A percentile compares a stretch with the other conserved stretches of the same genome.
These are phyloP conservation scores for Yarrowia porcina DNA, from an alignment of 805 yeast species.

Conservation along the genomic window DNA sequence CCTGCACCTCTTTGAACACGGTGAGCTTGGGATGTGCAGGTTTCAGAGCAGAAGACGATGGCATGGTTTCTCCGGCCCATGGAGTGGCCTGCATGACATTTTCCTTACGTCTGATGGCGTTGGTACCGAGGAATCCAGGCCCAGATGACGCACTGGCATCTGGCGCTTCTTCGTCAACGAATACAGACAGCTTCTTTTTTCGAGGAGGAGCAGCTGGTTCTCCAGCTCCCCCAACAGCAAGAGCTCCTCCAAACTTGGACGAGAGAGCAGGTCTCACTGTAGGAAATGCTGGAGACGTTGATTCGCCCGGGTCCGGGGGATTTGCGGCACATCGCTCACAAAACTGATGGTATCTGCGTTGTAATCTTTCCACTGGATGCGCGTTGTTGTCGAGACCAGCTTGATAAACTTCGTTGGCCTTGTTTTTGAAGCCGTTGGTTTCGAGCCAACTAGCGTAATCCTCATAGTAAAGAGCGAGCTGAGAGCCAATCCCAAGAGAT, in stretches of 20 bases:
- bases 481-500: slow-evolving; percentile 65
- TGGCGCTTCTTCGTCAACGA: slow-evolving; percentile 39
- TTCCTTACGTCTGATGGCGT: slow-evolving; percentile 57
- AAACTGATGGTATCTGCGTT: slow-evolving; percentile 47
- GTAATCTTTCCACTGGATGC: slow-evolving; percentile 55
- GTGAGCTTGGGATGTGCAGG: slow-evolving; percentile 12
- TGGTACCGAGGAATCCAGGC: slow-evolving; percentile 51
- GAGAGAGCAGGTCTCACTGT: slow-evolving; percentile 39
- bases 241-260: slow-evolving; percentile 40
- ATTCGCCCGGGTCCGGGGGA: slow-evolving; percentile 34
- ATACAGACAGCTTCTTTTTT: slow-evolving; percentile 43
- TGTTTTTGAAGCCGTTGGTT: slow-evolving; percentile 43
- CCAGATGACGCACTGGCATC: slow-evolving; percentile 29
- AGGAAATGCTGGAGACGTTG: slow-evolving; percentile 41
- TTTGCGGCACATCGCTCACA: slow-evolving; percentile 39
- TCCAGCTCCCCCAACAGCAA: not conserved
- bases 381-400: slow-evolving; percentile 61
- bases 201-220: not conserved
- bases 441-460: slow-evolving; percentile 69
- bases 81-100: slow-evolving; percentile 53
- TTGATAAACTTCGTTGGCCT: slow-evolving; percentile 58
- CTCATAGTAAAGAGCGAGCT: slow-evolving; percentile 71
- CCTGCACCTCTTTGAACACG: slow-evolving; percentile 23
- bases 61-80: slow-evolving; percentile 58
- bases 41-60: not conserved